A percentile compares a stretch with the other conserved stretches of the same genome.
Evolutionary conservation across 2,329 filamentous ascomycete genomes (phyloP).

Genomic region (Sporothrix dimorphospora): DNA sequence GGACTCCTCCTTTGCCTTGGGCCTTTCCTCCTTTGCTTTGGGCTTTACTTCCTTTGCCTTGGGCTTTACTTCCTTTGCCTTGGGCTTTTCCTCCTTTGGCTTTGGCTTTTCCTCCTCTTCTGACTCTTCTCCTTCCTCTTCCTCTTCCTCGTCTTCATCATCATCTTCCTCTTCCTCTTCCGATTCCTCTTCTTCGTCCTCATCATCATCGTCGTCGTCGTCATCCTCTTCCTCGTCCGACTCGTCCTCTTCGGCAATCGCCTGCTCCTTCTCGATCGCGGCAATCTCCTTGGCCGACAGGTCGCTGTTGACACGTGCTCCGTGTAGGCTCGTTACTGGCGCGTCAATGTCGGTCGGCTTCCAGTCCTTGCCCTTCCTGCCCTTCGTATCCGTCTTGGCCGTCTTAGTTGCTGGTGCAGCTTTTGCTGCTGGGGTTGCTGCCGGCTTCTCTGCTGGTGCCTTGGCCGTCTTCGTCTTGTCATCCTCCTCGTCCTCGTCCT

Average conservation of each 20-base stretch:
- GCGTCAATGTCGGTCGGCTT: conserved; percentile 43
- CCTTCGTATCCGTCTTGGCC: conserved; percentile 20
- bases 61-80: conserved; percentile 37
- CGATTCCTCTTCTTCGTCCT: conserved; percentile 39
- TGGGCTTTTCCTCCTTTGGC: conserved; percentile 37
- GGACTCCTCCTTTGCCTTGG: conserved; percentile 30
- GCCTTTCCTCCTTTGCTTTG: conserved; percentile 37
- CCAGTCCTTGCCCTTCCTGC: conserved; percentile 41
- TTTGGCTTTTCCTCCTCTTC: conserved; percentile 37
- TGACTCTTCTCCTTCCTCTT: conserved; percentile 37
- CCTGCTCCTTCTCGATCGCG: conserved; percentile 45
- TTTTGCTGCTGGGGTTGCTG: conserved; percentile 19
- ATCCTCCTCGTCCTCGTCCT: conserved; percentile 24
- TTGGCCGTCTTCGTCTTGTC: neutral
- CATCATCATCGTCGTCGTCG: conserved; percentile 41
- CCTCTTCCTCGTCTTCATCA: conserved; percentile 35
- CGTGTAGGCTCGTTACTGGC: conserved; percentile 41
- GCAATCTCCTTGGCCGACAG: conserved; percentile 45
- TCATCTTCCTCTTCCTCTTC: conserved; percentile 36
- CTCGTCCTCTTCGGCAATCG: conserved; percentile 47
- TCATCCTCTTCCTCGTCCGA: conserved; percentile 43
- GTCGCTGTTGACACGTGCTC: conserved; percentile 41
- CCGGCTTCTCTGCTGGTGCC: conserved; percentile 11
- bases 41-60: conserved; percentile 33
- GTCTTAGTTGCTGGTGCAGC: neutral